Evolutionary conservation across 2,329 filamentous ascomycete species (phyloP).

Genomic region (Exophiala alcalophila): DNA sequence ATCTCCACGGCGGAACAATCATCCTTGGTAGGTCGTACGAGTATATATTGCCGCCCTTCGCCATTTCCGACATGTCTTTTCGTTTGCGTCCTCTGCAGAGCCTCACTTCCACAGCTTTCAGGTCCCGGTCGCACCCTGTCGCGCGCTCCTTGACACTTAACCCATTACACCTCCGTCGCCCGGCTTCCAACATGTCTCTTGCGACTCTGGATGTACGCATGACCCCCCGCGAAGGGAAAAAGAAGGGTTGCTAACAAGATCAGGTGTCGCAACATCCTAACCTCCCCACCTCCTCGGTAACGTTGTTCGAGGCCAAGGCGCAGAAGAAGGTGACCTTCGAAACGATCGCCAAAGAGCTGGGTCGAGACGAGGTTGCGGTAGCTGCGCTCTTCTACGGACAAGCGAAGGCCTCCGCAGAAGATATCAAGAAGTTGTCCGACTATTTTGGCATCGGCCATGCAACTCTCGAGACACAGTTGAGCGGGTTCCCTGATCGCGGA

Average conservation of each 20-base stretch:
- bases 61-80: slow-evolving; percentile 15
- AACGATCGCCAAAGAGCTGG: slow-evolving; percentile 68
- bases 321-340: slow-evolving; percentile 73
- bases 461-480: slow-evolving; percentile 60
- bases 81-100: slow-evolving; percentile 15
- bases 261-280: slow-evolving; percentile 65
- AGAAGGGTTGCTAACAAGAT: slow-evolving; percentile 18
- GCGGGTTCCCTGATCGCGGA: slow-evolving; percentile 77
- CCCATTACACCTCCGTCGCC: slow-evolving; percentile 12
- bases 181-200: slow-evolving; percentile 40
- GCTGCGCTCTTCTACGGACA: slow-evolving; percentile 92
- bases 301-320: slow-evolving; percentile 80
- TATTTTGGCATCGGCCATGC: slow-evolving; percentile 61
- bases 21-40: slow-evolving; percentile 6
- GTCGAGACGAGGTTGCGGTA: slow-evolving; percentile 76
- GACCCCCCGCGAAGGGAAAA: slow-evolving; percentile 27
- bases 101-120: slow-evolving; percentile 15
- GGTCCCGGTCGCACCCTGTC: slow-evolving; percentile 7
- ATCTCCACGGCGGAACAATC: slow-evolving; percentile 22
- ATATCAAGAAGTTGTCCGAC: slow-evolving; percentile 63
- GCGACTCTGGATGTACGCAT: slow-evolving; percentile 44
- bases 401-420: slow-evolving; percentile 67
- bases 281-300: slow-evolving; percentile 67
- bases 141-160: slow-evolving; percentile 3
- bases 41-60: slow-evolving; percentile 18